phyloP scores from a whole-genome alignment of 371 early-diverging fungal genomes.

The Actinomortierella wolfii region DNA sequence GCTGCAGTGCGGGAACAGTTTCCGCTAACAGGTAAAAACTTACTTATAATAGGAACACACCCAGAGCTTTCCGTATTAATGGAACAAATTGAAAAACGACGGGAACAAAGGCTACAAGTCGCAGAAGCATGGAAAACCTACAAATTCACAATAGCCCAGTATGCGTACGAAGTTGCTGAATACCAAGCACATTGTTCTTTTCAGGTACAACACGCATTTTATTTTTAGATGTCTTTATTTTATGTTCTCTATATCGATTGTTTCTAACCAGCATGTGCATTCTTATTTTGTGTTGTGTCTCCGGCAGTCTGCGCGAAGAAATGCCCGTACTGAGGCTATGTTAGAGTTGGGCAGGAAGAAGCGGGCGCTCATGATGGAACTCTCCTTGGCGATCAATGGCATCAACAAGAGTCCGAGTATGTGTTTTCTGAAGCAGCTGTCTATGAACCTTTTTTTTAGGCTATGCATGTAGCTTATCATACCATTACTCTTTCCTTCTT shows the following conservation, averaged over 20 bases:
- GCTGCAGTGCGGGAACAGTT: not conserved
- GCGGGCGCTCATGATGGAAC: conserved; percentile 22
- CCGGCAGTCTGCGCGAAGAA: conserved; percentile 27
- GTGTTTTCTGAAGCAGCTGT: too few relatives aligned
- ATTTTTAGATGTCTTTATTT: too few relatives aligned
- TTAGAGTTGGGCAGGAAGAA: conserved; percentile 24
- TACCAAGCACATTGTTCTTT: conserved; percentile 54
- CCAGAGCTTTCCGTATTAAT: conserved; percentile 61
- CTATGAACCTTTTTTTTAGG: too few relatives aligned
- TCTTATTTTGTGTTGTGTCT: not conserved
- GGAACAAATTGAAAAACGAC: conserved; percentile 63
- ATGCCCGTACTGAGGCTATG: conserved; percentile 13
- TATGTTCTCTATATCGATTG: too few relatives aligned
- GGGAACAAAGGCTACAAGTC: conserved; percentile 52
- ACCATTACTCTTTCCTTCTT: not conserved
- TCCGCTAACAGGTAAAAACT: not conserved
- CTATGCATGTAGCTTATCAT: conserved; percentile 15
- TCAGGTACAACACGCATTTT: conserved; percentile 50
- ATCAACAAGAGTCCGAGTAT: not conserved
- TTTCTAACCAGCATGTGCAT: not conserved
- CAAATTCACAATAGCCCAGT: conserved; percentile 53
- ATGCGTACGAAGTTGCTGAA: conserved; percentile 56
- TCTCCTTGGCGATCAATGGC: conserved; percentile 8
- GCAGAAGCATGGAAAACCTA: conserved; percentile 61
- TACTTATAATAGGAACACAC: conserved; percentile 50